phyloP scores from a whole-genome alignment of 306 rosid species.

The Cucurbita ficifolia region DNA sequence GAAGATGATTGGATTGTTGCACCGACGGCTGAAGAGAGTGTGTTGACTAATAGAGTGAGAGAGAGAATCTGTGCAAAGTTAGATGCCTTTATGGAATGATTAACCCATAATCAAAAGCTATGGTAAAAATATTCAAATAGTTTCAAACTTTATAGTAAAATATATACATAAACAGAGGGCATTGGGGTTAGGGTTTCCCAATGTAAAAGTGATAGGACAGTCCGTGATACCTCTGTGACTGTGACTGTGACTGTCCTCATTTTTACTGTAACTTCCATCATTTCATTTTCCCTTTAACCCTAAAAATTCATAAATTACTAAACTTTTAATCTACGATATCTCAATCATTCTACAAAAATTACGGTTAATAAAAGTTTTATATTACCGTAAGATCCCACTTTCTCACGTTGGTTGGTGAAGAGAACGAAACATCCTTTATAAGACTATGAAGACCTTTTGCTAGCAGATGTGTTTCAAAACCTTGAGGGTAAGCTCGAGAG shows the following conservation, averaged over 20 bases:
- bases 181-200: background rate
- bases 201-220: conserved; percentile 1
- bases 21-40: background rate
- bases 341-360: no score
- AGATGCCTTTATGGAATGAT: background rate
- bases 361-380: no score
- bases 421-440: no score
- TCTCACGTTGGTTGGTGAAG: no score
- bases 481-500: no score
- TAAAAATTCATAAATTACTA: no score
- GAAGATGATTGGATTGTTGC: background rate
- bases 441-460: no score
- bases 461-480: no score
- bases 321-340: no score
- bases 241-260: background rate
- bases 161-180: background rate
- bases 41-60: background rate
- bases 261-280: background rate
- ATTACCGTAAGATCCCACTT: no score
- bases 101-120: background rate
- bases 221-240: conserved; percentile 6
- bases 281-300: background rate
- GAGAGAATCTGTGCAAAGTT: conserved; percentile 4
- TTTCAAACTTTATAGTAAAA: background rate
- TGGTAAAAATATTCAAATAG: background rate